Evolutionary conservation across 371 early-diverging fungal species (phyloP).

Genomic region (Cokeromyces recurvatus): DNA sequence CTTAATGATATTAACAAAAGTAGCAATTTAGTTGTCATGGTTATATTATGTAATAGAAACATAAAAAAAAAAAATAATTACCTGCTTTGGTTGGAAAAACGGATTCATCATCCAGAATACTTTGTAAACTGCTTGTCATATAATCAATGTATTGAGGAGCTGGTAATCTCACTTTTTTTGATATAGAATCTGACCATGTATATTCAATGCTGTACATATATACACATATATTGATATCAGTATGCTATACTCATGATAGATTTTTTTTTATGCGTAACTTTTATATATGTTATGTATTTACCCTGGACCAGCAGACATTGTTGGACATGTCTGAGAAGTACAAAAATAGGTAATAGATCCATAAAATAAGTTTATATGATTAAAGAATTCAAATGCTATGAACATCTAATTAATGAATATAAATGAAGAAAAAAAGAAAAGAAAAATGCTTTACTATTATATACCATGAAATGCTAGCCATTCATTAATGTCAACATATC

Average conservation of each 20-base stretch:
- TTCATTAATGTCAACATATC: slow-evolving; percentile 88
- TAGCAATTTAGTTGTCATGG: too few species aligned
- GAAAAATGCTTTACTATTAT: slow-evolving; percentile 2
- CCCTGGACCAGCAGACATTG: slow-evolving; percentile 87
- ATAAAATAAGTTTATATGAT: slow-evolving; percentile 90
- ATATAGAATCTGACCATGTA: slow-evolving; percentile 86
- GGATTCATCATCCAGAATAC: slow-evolving; percentile 81
- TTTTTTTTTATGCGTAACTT: too few species aligned
- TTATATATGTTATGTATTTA: slow-evolving; percentile 24
- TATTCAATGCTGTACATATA: slow-evolving; percentile 87
- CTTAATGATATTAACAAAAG: too few species aligned
- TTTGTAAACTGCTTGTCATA: slow-evolving; percentile 87
- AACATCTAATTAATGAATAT: too few species aligned
- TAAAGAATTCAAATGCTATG: slow-evolving; percentile 90
- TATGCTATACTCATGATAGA: too few species aligned
- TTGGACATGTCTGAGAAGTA: slow-evolving; percentile 74
- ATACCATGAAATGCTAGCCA: slow-evolving; percentile 92
- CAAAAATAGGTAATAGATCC: slow-evolving; percentile 90
- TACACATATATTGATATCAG: too few species aligned
- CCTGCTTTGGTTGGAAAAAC: slow-evolving; percentile 81
- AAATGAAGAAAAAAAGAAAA: background rate
- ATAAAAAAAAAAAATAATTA: too few species aligned
- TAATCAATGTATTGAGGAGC: slow-evolving; percentile 96
- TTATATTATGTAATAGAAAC: too few species aligned
- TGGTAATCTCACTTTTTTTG: slow-evolving; percentile 76